Base-by-base conservation (phyloP, 2,329 filamentous ascomycete genomes). In the Talaromyces sp. region DNA sequence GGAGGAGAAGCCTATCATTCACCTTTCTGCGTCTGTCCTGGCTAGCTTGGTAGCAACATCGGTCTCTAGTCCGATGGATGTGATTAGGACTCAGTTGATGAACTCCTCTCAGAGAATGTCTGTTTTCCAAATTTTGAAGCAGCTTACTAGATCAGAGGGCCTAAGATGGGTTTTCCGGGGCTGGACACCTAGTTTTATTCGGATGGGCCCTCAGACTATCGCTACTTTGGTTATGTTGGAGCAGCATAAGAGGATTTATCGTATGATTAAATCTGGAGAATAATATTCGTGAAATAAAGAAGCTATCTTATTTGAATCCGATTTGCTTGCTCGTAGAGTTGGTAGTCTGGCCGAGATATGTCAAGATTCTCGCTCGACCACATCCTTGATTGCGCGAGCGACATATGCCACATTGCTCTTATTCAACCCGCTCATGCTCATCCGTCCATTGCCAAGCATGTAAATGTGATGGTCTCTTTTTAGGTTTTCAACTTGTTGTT, bases 1-100 rank as follows among this genome's bases (percentile, higher is more conserved):
- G 40, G 82, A 77, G 22, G 86, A 95, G 65, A 86, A 82, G 56
- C 78, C 91, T n/a, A 80, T 81, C 6, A 91, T 89, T 13, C 91
- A 96, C 70, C 90, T 95, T 66, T 82, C 84, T 0, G 87, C 90
- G 2, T 89, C 85, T 0, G 86, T 94, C 64, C 74, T 92, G 54
- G 90, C 90, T 1, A 90, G 90, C 9, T 86, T 95, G 55, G 87
- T 91, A 6, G 91, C 91, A 4, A 93, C 91, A 1, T 94, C 90
- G 0, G 83, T 93, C 11, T 94, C 89, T 61, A 91, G 86, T 52
- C 91, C 91, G 0, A 86, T 95, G 46, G 91, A 95, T 71, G 91
- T 96, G 27, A 86, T 96, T 75, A 95, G 95, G 80, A 96, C 91
- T 9, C 81, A 89, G 20, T 84, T 95, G 65, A 96, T 96, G 91